A percentile compares a stretch with the other conserved stretches of the same genome.
Evolutionary conservation across 257 asterid genomes (phyloP).

Genomic region (Leonotis leonurus): DNA sequence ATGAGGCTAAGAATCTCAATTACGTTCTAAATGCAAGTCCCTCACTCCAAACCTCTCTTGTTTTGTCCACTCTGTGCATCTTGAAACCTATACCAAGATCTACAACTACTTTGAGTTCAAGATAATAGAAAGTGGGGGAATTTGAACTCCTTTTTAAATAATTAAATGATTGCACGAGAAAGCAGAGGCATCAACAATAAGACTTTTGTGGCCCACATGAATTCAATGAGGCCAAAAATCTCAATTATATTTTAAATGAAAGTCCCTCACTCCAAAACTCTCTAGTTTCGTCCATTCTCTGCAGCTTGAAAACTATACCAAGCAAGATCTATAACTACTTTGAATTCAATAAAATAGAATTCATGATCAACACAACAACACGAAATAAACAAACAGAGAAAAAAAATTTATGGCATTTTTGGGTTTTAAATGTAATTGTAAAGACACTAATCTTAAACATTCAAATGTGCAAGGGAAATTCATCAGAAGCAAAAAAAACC

Average conservation of each 20-base stretch:
- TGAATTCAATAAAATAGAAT: no score
- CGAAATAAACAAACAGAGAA: neutral
- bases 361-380: no score
- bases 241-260: no score
- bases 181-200: neutral
- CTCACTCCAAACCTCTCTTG: neutral
- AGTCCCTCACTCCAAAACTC: neutral
- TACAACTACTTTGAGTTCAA: conserved; percentile 1
- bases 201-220: neutral
- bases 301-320: neutral
- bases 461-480: neutral
- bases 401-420: neutral
- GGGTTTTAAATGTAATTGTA: neutral
- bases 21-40: neutral
- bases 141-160: neutral
- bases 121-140: no score
- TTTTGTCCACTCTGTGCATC: neutral
- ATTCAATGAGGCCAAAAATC: neutral
- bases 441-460: neutral
- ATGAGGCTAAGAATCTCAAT: neutral
- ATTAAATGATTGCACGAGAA: neutral
- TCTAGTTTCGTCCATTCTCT: neutral
- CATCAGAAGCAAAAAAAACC: neutral
- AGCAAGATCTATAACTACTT: conserved; percentile 19
- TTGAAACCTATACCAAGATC: conserved; percentile 17